Evolutionary conservation across 2,329 filamentous ascomycete species (phyloP), one percentile per base, ranked within the genome.

Genomic region (Alternaria gansuensis): DNA sequence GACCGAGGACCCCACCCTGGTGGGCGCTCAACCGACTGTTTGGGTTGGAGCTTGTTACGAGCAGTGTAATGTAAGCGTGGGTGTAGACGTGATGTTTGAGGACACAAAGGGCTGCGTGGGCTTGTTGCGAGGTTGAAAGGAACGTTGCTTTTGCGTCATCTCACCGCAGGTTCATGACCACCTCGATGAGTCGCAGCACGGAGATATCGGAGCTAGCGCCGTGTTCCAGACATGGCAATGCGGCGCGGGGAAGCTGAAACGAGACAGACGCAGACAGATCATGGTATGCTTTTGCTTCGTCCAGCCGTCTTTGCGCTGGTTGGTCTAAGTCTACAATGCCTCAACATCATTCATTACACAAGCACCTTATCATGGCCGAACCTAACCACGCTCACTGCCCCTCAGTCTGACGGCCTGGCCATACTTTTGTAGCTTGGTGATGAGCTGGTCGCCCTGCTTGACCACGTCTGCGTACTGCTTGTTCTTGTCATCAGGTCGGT

Each of bases 351-450:
- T 66, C 65, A 68, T 66, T 66, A 68, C 62, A 70, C 63, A 45
- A 58, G 29, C 54, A 37, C 33, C n/a, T 17, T 45, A 8, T 21
- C 60, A n/a, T 36, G 40, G 23, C 39, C 7, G 37, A 3, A 11
- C 43, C 46, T 67, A 97, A 71, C 92, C 92, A 72, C 95, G 87
- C 84, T 99, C 95, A 76, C 94, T 98, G 39, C 95, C 95, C 72
- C 95, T 88, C 80, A 99, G 84, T 75, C 95, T 87, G 65, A 99
- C 95, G 2, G 95, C 91, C 81, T 99, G 95, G 43, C 95, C 95
- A 79, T 99, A 99, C 85, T 99, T 99, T 82, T 99, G 95, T 69
- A 99, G 84, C 85, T 99, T 99, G 58, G 95, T 99, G 77, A 99
- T 98, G 64, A 99, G 85, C 80, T 96, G 91, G 79, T 99, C 95